A percentile compares a stretch with the other conserved stretches of the same genome.
These are phyloP conservation scores for Carex scoparia DNA, from an alignment of 176 grass and related monocot genomes.

Conservation along the genomic window DNA sequence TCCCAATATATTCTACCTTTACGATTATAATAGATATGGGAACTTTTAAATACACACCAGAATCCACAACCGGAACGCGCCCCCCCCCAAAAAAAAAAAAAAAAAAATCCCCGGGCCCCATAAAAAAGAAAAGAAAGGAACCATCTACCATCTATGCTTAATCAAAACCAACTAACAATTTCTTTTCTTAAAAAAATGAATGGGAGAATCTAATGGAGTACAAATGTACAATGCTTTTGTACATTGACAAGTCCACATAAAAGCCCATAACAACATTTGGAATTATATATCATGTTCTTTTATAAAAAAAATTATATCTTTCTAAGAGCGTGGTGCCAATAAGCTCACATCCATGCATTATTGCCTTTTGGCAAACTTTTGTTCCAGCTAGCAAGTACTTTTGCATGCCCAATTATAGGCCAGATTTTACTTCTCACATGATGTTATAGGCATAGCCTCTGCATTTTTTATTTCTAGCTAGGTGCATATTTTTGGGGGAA, in stretches of 20 bases:
- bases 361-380: slow-evolving; percentile 5
- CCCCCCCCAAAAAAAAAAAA: neutral
- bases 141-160: neutral
- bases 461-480: neutral
- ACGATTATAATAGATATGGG: neutral
- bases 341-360: neutral
- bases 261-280: neutral
- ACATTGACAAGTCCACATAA: slow-evolving; percentile 1
- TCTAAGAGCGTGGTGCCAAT: slow-evolving; percentile 2
- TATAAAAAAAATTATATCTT: neutral
- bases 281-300: slow-evolving; percentile 25
- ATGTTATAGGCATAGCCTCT: neutral
- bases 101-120: neutral
- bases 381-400: neutral
- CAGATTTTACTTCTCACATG: neutral
- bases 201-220: slow-evolving; percentile 4
- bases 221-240: slow-evolving; percentile 12
- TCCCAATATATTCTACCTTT: neutral
- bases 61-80: neutral
- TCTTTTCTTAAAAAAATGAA: neutral
- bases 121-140: neutral
- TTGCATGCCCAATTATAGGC: slow-evolving; percentile 1
- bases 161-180: neutral
- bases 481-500: neutral
- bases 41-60: neutral